phyloP scores from a whole-genome alignment of 805 yeast species.

The Monosporozyma solicola region DNA sequence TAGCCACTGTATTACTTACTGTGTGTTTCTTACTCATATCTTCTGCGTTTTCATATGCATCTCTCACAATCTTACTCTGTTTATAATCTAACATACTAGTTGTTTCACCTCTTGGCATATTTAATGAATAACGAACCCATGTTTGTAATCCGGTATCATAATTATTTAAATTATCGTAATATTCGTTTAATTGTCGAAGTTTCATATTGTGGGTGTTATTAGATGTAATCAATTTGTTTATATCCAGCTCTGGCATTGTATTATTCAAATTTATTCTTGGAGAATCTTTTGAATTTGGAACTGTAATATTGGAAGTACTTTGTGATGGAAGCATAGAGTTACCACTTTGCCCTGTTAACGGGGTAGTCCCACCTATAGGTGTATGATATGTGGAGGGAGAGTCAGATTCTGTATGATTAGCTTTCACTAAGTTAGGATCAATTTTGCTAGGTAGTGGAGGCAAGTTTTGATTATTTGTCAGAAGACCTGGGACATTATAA shows the following conservation, averaged over 20 bases:
- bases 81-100: constrained; percentile 32
- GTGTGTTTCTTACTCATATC: constrained; percentile 32
- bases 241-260: constrained; percentile 34
- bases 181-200: constrained; percentile 15
- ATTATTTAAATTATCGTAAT: constrained; percentile 33
- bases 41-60: constrained; percentile 58
- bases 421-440: background rate
- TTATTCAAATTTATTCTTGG: constrained; percentile 31
- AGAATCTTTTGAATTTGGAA: constrained; percentile 14
- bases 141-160: constrained; percentile 50
- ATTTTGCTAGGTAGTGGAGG: constrained; percentile 28
- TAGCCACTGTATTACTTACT: constrained; percentile 34
- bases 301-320: constrained; percentile 5
- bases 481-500: constrained; percentile 30
- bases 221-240: constrained; percentile 32
- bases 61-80: constrained; percentile 44
- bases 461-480: constrained; percentile 18
- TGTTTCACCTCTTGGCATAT: constrained; percentile 22
- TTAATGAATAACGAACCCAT: constrained; percentile 39
- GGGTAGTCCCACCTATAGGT: background rate
- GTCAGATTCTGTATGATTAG: background rate
- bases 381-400: background rate
- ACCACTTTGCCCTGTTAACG: background rate
- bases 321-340: background rate
- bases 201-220: constrained; percentile 13